Base-by-base conservation (phyloP, 495 filamentous ascomycete genomes). In the Ramalina peruviana region DNA sequence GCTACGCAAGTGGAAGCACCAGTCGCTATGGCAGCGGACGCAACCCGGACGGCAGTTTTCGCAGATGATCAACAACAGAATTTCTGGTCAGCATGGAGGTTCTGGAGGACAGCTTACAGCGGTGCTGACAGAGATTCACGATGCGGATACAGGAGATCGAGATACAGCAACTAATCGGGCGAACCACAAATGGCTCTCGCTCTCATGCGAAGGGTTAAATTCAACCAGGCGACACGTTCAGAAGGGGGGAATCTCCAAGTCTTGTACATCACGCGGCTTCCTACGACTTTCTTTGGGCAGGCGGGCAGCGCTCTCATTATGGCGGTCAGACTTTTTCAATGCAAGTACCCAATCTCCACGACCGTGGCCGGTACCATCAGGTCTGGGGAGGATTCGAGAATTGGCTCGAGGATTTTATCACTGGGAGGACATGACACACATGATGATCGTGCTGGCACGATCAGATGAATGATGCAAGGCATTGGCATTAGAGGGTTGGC, bases 1-100 rank as follows among this genome's bases (percentile, higher is more conserved):
- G 76, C 6, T 78, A 80, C 58, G 69, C 63, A 13, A 77, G 73
- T 54, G 62, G 56, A 30, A 58, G 55, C 44, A 54, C 39, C 23
- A 51, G 42, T 11, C n/a, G 36, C 1, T 48, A 48, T 15, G 42
- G 51, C 48, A 43, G 23, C 23, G 49, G 51, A 17, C 54, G 43
- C 46, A 52, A 57, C 23, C 40, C 48, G 21, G 49, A 55, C n/a
- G 55, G 48, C 26, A 55, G 55, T 54, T 57, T 54, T 58, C 58
- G 58, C 40, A 41, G 58, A 48, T 58, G 36, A 60, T n/a, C 46
- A 13, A 33, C 20, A 50, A 38, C 49, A 36, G 36, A 49, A 41
- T 30, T 52, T 54, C 36, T 54, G 51, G 52, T 49, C 55, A 42
- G 52, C 53, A 48, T 58, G 49, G 52, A 57, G 42, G 49, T 52